Evolutionary conservation across 192 early-diverging fungal species (phyloP).

Genomic region (Backusella liffmaniae): DNA sequence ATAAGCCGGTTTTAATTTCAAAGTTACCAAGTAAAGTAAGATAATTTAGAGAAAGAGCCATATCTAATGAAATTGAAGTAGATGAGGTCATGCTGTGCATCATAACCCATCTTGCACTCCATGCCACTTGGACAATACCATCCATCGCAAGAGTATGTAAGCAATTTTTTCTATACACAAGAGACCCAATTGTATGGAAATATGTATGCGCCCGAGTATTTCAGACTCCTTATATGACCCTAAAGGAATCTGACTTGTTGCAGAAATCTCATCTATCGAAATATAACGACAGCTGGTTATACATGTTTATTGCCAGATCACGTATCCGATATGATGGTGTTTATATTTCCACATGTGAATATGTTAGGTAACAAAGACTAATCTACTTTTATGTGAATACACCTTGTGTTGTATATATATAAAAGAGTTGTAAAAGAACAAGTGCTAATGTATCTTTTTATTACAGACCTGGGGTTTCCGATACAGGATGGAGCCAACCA

Average conservation of each 20-base stretch:
- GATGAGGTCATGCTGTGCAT: constrained; percentile 35
- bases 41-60: not conserved
- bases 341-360: constrained; percentile 43
- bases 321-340: constrained; percentile 43
- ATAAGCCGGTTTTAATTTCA: constrained; percentile 33
- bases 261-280: constrained; percentile 21
- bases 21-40: constrained; percentile 35
- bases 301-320: constrained; percentile 45
- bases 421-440: not conserved
- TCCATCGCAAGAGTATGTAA: constrained; percentile 35
- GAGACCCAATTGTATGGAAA: constrained; percentile 34
- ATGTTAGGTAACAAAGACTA: constrained; percentile 29
- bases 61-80: not conserved
- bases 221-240: constrained; percentile 16
- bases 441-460: not conserved
- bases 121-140: constrained; percentile 26
- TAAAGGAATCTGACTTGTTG: constrained; percentile 3
- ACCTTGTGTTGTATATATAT: not conserved
- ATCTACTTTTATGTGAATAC: not conserved
- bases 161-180: constrained; percentile 37
- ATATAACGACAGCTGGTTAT: constrained; percentile 36
- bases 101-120: constrained; percentile 18
- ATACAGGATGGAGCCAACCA: constrained; percentile 37
- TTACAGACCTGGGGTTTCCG: constrained; percentile 30
- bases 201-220: constrained; percentile 32